A percentile compares a stretch with the other conserved stretches of the same genome.
These are phyloP conservation scores for Miscanthus sacchariflorus DNA, from an alignment of 202 grass and related monocot genomes.

Conservation along the genomic window DNA sequence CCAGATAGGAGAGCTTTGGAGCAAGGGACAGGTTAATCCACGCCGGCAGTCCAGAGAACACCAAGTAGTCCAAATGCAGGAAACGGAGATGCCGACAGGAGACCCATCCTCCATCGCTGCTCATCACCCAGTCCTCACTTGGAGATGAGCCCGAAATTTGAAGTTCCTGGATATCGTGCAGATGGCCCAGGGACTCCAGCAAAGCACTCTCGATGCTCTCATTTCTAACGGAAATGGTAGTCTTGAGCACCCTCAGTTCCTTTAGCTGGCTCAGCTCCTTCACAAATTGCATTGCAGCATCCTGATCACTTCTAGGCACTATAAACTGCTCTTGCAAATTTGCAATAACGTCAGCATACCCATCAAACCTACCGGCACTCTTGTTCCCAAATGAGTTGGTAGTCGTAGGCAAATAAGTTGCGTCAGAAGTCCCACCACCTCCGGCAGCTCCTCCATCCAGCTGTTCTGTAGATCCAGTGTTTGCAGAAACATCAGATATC, in stretches of 20 bases:
- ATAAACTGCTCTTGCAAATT: no score
- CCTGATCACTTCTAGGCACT: no score
- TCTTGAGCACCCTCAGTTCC: neutral
- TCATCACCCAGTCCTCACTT: no score
- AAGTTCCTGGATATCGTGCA: neutral
- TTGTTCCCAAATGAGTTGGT: neutral
- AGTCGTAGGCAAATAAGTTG: conserved; percentile 1
- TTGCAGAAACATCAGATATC: neutral
- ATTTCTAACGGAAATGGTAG: no score
- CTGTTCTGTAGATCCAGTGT: neutral
- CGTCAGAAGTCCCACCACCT: neutral
- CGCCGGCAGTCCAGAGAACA: neutral
- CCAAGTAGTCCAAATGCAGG: neutral
- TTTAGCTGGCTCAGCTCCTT: neutral
- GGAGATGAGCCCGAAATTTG: neutral
- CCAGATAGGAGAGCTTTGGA: neutral
- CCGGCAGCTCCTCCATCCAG: accelerated
- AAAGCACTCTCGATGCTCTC: neutral
- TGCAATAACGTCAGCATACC: neutral
- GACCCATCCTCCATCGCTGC: neutral
- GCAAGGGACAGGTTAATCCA: neutral
- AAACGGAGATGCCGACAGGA: neutral
- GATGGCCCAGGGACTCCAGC: neutral
- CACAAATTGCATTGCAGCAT: neutral
- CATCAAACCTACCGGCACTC: neutral